Conservation (phyloP, 2,329 filamentous ascomycete genomes). For the Parafenestella ontariensis region DNA sequence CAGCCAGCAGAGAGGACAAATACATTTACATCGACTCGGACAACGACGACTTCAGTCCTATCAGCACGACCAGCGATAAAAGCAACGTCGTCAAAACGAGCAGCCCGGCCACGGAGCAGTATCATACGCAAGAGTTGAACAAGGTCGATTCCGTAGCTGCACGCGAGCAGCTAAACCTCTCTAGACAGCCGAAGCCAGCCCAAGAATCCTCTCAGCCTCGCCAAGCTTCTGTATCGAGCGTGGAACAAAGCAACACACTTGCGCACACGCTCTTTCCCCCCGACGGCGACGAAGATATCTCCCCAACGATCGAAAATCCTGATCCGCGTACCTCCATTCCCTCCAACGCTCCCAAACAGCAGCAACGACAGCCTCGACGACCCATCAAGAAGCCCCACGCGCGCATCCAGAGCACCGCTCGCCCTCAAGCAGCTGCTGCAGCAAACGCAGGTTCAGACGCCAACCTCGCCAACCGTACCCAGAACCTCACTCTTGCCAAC, state of each 20-base stretch:
- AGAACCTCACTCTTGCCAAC: background rate
- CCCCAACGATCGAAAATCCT: background rate
- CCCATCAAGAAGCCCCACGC: background rate
- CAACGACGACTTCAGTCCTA: slow-evolving; percentile 8
- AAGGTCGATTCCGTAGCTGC: slow-evolving; percentile 13
- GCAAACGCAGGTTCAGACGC: background rate
- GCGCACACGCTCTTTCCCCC: slow-evolving; percentile 11
- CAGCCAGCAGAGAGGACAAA: slow-evolving; percentile 23
- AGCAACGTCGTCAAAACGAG: background rate
- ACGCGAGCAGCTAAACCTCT: slow-evolving; percentile 26
- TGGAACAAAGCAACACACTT: slow-evolving; percentile 16
- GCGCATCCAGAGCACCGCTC: background rate
- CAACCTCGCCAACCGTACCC: background rate
- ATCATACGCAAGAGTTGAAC: slow-evolving; percentile 9
- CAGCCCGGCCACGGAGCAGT: background rate
- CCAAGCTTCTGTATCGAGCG: slow-evolving; percentile 22
- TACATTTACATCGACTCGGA: slow-evolving; percentile 19
- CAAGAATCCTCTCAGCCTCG: slow-evolving; percentile 20
- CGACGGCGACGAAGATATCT: background rate
- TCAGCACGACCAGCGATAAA: background rate
- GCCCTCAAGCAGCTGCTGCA: background rate
- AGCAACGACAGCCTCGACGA: background rate
- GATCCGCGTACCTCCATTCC: background rate
- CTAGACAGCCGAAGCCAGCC: slow-evolving; percentile 16
- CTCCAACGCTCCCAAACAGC: background rate